Conservation (phyloP, 495 filamentous ascomycete species). For the Xylaria intraflava region DNA sequence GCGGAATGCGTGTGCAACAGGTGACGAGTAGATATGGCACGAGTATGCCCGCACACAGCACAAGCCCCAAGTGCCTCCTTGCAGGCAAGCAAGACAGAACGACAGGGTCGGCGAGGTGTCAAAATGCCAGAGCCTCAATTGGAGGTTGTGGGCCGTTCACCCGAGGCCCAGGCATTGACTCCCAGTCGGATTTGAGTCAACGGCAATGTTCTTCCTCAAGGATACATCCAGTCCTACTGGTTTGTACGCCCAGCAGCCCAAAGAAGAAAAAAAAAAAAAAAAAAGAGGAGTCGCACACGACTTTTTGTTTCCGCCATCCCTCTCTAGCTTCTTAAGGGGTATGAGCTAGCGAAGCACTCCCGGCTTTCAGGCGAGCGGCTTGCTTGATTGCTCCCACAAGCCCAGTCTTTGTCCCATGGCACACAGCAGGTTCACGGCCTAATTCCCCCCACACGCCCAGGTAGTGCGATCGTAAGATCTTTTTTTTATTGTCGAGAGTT, state of each 20-base stretch:
- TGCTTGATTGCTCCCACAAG: not conserved
- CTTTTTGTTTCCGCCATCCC: not conserved
- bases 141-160: not conserved
- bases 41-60: not conserved
- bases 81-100: not conserved
- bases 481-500: not conserved
- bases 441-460: not conserved
- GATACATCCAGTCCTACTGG: not conserved
- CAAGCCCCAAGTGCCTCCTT: not conserved
- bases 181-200: not conserved
- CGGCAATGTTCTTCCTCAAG: not conserved
- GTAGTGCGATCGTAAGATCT: constrained; percentile 9
- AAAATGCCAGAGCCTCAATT: not conserved
- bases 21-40: not conserved
- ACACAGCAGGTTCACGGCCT: constrained; percentile 1
- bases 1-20: not conserved
- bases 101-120: constrained; percentile 1
- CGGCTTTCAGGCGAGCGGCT: not conserved
- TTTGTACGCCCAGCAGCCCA: constrained; percentile 4
- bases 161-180: not conserved
- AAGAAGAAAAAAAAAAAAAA: no score
- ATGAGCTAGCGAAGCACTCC: constrained; percentile 7
- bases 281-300: not conserved
- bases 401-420: not conserved
- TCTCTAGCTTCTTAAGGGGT: not conserved